Evolutionary conservation across 23 red algal species (phyloP).

Genomic region (Chondrus crispus): DNA sequence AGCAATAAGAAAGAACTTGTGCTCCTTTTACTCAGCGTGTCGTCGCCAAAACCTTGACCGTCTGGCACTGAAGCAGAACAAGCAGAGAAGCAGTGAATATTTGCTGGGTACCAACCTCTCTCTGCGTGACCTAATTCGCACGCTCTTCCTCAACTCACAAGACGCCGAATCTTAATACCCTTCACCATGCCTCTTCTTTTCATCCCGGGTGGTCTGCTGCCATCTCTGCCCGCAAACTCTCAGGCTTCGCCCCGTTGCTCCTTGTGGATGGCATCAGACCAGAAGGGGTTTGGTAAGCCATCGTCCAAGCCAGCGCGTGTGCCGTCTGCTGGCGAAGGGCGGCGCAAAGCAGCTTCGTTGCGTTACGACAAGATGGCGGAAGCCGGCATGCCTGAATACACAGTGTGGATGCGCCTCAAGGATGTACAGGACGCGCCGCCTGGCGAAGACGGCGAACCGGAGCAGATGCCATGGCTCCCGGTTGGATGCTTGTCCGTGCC

Average conservation of each 20-base stretch:
- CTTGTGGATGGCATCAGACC: background rate
- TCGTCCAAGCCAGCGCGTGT: conserved; percentile 14
- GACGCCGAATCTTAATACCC: no score
- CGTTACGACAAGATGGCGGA: conserved; percentile 74
- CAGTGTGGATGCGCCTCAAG: conserved; percentile 69
- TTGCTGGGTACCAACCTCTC: no score
- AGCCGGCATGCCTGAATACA: conserved; percentile 80
- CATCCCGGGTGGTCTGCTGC: no score
- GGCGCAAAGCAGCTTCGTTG: conserved; percentile 44
- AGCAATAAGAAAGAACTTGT: no score
- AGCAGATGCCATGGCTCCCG: conserved; percentile 71
- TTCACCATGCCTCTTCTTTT: no score
- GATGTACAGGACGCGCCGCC: background rate
- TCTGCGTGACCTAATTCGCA: no score
- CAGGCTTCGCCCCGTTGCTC: background rate
- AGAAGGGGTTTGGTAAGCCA: conserved; percentile 47
- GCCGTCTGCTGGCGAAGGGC: conserved; percentile 37
- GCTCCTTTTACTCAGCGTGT: no score
- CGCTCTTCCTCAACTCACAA: no score
- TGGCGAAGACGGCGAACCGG: conserved; percentile 7
- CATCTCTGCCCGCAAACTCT: background rate
- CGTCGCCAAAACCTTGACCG: no score
- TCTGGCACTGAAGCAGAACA: no score
- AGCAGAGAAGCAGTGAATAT: no score
- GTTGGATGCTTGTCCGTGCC: conserved; percentile 67